Percentiles rank a stretch among this genome's conserved stretches.
Conservation (phyloP, 1,284 basidiomycete genomes). For the Cryptococcus wingfieldii region DNA sequence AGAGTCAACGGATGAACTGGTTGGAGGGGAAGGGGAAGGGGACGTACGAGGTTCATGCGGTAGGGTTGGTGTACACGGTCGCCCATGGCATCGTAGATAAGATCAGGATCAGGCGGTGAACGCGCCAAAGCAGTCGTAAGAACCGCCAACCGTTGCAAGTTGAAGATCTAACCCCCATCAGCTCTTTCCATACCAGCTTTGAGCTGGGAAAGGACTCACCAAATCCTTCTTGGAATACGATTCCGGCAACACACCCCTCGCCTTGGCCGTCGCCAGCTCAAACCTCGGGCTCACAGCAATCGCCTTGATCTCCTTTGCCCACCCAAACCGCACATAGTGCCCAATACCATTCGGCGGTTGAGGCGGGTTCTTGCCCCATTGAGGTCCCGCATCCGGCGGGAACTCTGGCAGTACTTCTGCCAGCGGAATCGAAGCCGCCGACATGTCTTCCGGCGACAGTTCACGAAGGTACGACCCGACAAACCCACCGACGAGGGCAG, state of each 20-base stretch:
- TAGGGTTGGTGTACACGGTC: conserved; percentile 98
- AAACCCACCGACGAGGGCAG: conserved; percentile 93
- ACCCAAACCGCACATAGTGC: conserved; percentile 87
- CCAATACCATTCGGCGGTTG: conserved; percentile 86
- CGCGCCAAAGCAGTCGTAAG: conserved; percentile 89
- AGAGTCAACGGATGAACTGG: not conserved
- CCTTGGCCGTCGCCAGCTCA: conserved; percentile 93
- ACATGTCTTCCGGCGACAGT: conserved; percentile 63
- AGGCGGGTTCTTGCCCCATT: conserved; percentile 87
- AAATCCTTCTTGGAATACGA: conserved; percentile 85
- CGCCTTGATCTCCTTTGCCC: conserved; percentile 82
- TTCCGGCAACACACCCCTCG: conserved; percentile 78
- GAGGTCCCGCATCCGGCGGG: conserved; percentile 81
- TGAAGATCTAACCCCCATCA: conserved; percentile 75
- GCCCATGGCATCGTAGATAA: conserved; percentile 99
- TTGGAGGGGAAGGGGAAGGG: not conserved
- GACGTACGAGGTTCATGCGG: conserved; percentile 65
- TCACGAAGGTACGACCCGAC: conserved; percentile 96
- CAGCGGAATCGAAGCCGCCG: conserved; percentile 83
- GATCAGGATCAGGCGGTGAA: conserved; percentile 82
- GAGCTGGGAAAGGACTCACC: conserved; percentile 54
- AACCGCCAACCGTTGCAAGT: conserved; percentile 95
- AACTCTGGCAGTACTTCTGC: conserved; percentile 97
- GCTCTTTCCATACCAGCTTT: conserved; percentile 1
- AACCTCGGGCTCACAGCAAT: conserved; percentile 94